A percentile compares a stretch with the other conserved stretches of the same genome.
Conservation (phyloP, 2,329 filamentous ascomycete genomes). For the Colletotrichum neosansevieriae region DNA sequence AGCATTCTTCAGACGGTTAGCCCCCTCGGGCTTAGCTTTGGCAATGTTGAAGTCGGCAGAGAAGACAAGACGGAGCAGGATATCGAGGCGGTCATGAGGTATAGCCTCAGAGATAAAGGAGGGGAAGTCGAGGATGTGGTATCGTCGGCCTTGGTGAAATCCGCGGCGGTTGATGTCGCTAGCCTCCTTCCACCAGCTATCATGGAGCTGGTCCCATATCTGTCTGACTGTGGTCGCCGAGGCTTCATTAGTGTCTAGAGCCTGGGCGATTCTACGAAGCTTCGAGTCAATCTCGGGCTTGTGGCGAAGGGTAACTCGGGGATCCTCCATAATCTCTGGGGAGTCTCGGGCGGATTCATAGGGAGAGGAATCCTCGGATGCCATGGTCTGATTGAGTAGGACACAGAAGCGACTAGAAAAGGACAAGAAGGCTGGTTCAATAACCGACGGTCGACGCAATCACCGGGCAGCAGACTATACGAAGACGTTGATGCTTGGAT, state of each 20-base stretch:
- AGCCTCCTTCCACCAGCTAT: conserved; percentile 4
- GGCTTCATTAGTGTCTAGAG: background rate
- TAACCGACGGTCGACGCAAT: background rate
- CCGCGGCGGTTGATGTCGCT: background rate
- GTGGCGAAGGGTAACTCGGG: background rate
- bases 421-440: background rate
- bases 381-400: background rate
- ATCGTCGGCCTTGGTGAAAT: conserved; percentile 10
- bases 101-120: background rate
- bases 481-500: background rate
- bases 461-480: background rate
- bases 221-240: conserved; percentile 4
- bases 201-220: background rate
- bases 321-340: background rate
- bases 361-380: conserved; percentile 1
- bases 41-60: conserved; percentile 5
- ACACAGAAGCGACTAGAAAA: background rate
- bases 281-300: conserved; percentile 7
- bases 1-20: background rate
- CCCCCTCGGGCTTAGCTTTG: background rate
- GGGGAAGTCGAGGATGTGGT: conserved; percentile 7
- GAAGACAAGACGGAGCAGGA: conserved; percentile 2
- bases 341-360: background rate
- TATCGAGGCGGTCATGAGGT: background rate
- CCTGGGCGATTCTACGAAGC: conserved; percentile 7